Conservation (phyloP, 2,329 filamentous ascomycete genomes). For the Orbilia blumenaviensis region DNA sequence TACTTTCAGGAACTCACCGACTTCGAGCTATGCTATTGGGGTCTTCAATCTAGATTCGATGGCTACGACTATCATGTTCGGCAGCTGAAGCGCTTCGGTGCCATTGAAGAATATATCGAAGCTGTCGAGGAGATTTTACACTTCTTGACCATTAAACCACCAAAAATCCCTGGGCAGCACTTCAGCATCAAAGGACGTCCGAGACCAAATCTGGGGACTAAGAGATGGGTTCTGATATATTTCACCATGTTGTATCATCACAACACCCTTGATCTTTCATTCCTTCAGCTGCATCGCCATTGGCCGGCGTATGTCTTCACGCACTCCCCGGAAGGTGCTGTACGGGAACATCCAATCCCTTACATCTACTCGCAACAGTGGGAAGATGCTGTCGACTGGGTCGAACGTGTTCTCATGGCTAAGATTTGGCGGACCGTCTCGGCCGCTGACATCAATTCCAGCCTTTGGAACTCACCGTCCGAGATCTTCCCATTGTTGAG, state of each 20-base stretch:
- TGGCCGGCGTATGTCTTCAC: slow-evolving; percentile 11
- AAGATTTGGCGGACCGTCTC: slow-evolving; percentile 49
- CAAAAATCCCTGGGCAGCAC: slow-evolving; percentile 38
- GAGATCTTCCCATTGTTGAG: slow-evolving; percentile 45
- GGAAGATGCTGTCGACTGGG: slow-evolving; percentile 47
- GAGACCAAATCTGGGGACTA: slow-evolving; percentile 20
- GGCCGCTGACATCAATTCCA: slow-evolving; percentile 22
- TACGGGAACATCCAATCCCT: not conserved
- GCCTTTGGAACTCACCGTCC: slow-evolving; percentile 33
- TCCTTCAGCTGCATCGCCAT: slow-evolving; percentile 29
- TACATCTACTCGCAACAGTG: slow-evolving; percentile 30
- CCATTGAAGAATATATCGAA: slow-evolving; percentile 33
- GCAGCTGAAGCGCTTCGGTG: slow-evolving; percentile 34
- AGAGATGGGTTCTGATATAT: slow-evolving; percentile 44
- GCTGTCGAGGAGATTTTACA: slow-evolving; percentile 38
- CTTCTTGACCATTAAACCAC: slow-evolving; percentile 21
- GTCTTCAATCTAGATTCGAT: slow-evolving; percentile 30
- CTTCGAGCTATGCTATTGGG: slow-evolving; percentile 8
- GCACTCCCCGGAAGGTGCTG: not conserved
- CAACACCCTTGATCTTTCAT: slow-evolving; percentile 41
- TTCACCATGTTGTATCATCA: slow-evolving; percentile 48
- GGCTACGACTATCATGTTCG: slow-evolving; percentile 38
- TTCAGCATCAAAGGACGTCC: slow-evolving; percentile 43
- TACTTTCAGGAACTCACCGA: slow-evolving; percentile 43
- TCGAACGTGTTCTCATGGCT: slow-evolving; percentile 42